Percentiles rank a stretch among this genome's conserved stretches.
phyloP scores from a whole-genome alignment of 306 rosid genomes.

The Pueraria montana region DNA sequence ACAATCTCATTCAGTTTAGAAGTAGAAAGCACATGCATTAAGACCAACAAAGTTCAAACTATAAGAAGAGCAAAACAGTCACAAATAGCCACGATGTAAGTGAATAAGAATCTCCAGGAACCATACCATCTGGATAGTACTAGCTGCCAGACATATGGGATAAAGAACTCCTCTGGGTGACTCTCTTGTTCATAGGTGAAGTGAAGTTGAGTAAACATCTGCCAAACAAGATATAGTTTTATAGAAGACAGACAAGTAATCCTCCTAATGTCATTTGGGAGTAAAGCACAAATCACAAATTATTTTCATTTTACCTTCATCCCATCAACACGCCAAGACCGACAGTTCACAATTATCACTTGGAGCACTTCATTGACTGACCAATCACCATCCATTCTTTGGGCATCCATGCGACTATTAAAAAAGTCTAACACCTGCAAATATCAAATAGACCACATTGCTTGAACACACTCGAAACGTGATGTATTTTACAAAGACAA shows the following conservation, averaged over 20 bases:
- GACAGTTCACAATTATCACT: conserved; percentile 71
- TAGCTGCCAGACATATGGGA: conserved; percentile 87
- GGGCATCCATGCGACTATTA: conserved; percentile 84
- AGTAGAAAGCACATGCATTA: not conserved
- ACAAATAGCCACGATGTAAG: not conserved
- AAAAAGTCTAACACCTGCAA: conserved; percentile 83
- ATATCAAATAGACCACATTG: conserved; percentile 23
- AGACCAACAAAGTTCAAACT: conserved; percentile 13
- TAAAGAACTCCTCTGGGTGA: conserved; percentile 85
- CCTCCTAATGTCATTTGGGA: conserved; percentile 4
- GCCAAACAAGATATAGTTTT: conserved; percentile 19
- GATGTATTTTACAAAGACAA: conserved; percentile 4
- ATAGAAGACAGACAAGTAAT: not conserved
- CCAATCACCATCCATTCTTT: conserved; percentile 73
- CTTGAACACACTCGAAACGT: not conserved
- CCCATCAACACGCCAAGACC: conserved; percentile 89
- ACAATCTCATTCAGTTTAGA: conserved; percentile 4
- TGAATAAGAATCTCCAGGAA: conserved; percentile 23
- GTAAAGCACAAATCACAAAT: conserved; percentile 11
- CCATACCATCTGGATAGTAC: conserved; percentile 76
- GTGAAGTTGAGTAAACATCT: conserved; percentile 85
- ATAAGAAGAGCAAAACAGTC: not conserved
- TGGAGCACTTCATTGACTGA: conserved; percentile 81
- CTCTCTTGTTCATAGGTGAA: conserved; percentile 91
- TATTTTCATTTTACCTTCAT: conserved; percentile 67